phyloP scores from a whole-genome alignment of 345 rosid genomes.

The Bretschneidera sinensis region DNA sequence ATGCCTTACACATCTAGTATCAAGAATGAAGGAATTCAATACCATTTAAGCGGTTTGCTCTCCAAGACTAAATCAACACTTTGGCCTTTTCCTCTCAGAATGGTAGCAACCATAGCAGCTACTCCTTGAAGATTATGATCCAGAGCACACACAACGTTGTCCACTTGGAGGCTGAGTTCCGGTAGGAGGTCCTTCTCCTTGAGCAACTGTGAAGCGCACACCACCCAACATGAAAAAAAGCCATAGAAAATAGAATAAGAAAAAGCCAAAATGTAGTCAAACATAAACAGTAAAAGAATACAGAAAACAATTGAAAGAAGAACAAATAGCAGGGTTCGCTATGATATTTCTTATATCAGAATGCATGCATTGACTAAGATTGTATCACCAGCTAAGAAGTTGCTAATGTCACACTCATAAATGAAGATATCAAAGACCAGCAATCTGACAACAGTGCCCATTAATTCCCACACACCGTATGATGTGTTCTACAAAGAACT shows the following conservation, averaged over 20 bases:
- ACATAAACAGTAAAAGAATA: too few species aligned
- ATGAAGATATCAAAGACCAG: too few species aligned
- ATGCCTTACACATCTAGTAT: background rate
- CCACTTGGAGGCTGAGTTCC: constrained; percentile 53
- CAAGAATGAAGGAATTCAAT: constrained; percentile 7
- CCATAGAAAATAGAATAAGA: too few species aligned
- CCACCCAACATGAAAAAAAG: background rate
- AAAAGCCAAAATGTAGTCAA: too few species aligned
- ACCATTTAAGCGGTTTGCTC: constrained; percentile 86
- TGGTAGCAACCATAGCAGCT: constrained; percentile 73
- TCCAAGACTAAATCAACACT: constrained; percentile 83
- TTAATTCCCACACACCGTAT: too few species aligned
- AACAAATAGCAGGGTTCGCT: background rate
- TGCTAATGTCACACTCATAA: too few species aligned
- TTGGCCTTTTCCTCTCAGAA: constrained; percentile 71
- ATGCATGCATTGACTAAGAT: too few species aligned
- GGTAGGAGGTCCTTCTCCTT: constrained; percentile 84
- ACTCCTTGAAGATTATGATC: constrained; percentile 74
- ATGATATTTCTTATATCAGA: too few species aligned
- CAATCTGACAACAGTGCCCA: too few species aligned
- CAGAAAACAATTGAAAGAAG: background rate
- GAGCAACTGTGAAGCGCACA: constrained; percentile 43
- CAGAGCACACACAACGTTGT: constrained; percentile 79
- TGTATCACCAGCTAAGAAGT: too few species aligned
- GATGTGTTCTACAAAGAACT: too few species aligned